These are phyloP conservation scores for Amoeboaphelidium protococcarum DNA, from an alignment of 371 early-diverging fungal genomes.

Conservation along the genomic window DNA sequence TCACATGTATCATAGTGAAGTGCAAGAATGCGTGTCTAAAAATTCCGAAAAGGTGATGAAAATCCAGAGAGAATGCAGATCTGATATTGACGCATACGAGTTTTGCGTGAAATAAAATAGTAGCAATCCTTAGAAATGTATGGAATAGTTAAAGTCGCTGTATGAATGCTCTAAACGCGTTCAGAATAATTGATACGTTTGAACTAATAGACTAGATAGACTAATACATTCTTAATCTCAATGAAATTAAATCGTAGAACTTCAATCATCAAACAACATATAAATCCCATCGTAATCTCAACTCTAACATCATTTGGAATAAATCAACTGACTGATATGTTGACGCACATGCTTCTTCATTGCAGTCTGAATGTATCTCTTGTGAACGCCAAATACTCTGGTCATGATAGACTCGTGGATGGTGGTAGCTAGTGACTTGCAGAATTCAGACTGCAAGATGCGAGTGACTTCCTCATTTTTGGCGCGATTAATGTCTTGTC, in stretches of 20 bases:
- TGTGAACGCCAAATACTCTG: background rate
- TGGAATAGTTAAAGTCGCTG: background rate
- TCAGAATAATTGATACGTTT: too few relatives aligned
- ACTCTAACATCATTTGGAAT: too few relatives aligned
- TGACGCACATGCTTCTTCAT: background rate
- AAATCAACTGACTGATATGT: background rate
- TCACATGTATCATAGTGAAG: background rate
- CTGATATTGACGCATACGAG: background rate
- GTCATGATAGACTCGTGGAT: background rate
- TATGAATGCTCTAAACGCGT: background rate
- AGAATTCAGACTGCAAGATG: background rate
- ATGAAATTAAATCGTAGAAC: too few relatives aligned
- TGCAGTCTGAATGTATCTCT: background rate
- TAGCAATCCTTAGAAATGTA: background rate
- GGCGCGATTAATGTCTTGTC: background rate
- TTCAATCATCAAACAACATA: too few relatives aligned
- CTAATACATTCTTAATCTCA: too few relatives aligned
- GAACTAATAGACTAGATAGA: too few relatives aligned
- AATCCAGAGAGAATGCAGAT: background rate
- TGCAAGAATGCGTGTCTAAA: background rate
- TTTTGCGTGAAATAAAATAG: background rate
- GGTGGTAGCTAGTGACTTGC: background rate
- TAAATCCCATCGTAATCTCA: too few relatives aligned
- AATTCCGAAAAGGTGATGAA: background rate
- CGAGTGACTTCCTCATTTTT: background rate